Conservation (phyloP, 2,329 filamentous ascomycete species). For the Xylariomycetidae sp. region DNA sequence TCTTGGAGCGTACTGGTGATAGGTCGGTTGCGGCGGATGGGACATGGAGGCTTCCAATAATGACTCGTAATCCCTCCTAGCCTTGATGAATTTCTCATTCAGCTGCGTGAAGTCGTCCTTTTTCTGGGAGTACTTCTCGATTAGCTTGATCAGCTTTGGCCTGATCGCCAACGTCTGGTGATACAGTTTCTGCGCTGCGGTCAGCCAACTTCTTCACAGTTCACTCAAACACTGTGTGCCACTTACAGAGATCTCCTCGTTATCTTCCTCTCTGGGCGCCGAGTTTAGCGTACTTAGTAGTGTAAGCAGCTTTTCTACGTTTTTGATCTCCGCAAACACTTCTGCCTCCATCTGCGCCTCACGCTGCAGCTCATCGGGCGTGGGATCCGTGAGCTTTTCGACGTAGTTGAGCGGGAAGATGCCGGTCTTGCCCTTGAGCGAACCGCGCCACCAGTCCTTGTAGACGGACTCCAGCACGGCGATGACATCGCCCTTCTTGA, state of each 20-base stretch:
- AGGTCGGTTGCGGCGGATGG: slow-evolving; percentile 75
- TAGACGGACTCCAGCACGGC: slow-evolving; percentile 96
- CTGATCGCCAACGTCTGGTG: slow-evolving; percentile 91
- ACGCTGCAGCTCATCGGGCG: slow-evolving; percentile 84
- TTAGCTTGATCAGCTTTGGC: slow-evolving; percentile 94
- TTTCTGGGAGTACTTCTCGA: slow-evolving; percentile 98
- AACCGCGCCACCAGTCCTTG: slow-evolving; percentile 99
- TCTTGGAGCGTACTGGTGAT: slow-evolving; percentile 61
- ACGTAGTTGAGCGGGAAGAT: slow-evolving; percentile 99
- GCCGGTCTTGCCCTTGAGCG: slow-evolving; percentile 86
- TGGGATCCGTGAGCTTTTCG: slow-evolving; percentile 93
- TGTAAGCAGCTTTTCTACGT: slow-evolving; percentile 68
- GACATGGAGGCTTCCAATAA: slow-evolving; percentile 96
- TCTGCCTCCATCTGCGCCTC: slow-evolving; percentile 91
- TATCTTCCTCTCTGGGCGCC: slow-evolving; percentile 78
- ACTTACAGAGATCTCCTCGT: slow-evolving; percentile 89
- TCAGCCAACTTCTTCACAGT: slow-evolving; percentile 26
- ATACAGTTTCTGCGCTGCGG: slow-evolving; percentile 61
- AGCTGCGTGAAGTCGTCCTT: slow-evolving; percentile 98
- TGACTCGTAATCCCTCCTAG: slow-evolving; percentile 89
- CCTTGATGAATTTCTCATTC: slow-evolving; percentile 99
- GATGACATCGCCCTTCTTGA: slow-evolving; percentile 95
- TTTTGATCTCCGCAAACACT: slow-evolving; percentile 60
- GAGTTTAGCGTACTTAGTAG: slow-evolving; percentile 82
- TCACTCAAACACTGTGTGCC: slow-evolving; percentile 2